A percentile compares a stretch with the other conserved stretches of the same genome.
Conservation (phyloP, 2,329 filamentous ascomycete species). For the Tolypocladium ophioglossoides region DNA sequence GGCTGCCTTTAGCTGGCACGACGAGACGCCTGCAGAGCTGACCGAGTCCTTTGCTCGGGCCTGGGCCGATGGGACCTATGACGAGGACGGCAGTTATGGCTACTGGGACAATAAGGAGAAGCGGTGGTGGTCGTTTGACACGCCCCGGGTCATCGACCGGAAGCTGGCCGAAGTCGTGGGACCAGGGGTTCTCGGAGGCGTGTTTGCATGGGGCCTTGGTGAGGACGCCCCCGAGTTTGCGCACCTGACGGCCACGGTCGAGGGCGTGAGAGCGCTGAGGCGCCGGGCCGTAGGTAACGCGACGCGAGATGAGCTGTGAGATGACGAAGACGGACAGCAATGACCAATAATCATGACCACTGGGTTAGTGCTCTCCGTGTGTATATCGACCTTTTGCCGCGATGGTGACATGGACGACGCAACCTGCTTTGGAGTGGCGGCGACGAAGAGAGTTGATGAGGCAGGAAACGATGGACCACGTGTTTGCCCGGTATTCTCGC, state of each 20-base stretch:
- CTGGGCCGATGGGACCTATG: conserved; percentile 35
- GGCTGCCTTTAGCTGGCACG: conserved; percentile 50
- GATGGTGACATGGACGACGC: not conserved
- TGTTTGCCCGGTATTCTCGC: not conserved
- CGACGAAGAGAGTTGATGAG: not conserved
- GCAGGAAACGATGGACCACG: not conserved
- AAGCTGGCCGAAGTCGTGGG: conserved; percentile 54
- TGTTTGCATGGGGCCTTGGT: conserved; percentile 67
- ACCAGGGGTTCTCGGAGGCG: conserved; percentile 49
- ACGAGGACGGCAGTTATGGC: conserved; percentile 55
- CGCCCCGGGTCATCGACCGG: conserved; percentile 42
- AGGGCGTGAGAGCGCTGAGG: conserved; percentile 4
- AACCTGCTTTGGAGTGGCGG: not conserved
- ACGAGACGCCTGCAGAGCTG: conserved; percentile 41
- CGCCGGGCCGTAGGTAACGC: not conserved
- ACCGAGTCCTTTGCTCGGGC: conserved; percentile 48
- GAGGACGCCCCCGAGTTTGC: conserved; percentile 46
- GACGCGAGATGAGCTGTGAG: conserved; percentile 1
- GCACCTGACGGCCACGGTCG: conserved; percentile 25
- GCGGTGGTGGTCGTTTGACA: conserved; percentile 69
- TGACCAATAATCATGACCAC: not conserved
- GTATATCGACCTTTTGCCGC: not conserved
- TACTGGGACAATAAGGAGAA: conserved; percentile 51
- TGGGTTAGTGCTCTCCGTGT: not conserved
- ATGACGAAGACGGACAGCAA: not conserved